A percentile compares a stretch with the other conserved stretches of the same genome.
phyloP scores from a whole-genome alignment of 129 eudicot genomes.

The Helianthus tuberosus region DNA sequence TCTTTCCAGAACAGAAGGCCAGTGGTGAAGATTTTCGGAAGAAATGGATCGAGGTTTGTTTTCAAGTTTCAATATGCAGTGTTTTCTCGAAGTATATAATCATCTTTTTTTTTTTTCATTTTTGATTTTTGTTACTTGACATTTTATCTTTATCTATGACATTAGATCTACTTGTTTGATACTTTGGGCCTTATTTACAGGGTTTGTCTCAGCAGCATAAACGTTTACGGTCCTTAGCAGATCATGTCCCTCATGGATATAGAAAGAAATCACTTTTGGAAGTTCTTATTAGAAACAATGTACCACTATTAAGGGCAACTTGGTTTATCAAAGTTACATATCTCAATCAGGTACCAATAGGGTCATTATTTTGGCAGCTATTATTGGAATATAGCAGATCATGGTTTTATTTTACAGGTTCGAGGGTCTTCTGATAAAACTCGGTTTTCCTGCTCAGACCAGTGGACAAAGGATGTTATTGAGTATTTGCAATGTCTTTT shows the following conservation, averaged over 20 bases:
- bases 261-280: constrained; percentile 84
- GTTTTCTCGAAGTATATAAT: not conserved
- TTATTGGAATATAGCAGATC: constrained; percentile 24
- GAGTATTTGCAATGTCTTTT: constrained; percentile 84
- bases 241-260: constrained; percentile 92
- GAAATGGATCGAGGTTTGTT: constrained; percentile 94
- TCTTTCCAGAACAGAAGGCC: constrained; percentile 83
- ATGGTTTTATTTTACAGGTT: constrained; percentile 51
- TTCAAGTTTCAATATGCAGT: not conserved
- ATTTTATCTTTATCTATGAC: not conserved
- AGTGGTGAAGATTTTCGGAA: constrained; percentile 77
- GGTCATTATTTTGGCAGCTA: not conserved
- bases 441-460: constrained; percentile 78
- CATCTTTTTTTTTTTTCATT: too few species aligned
- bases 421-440: constrained; percentile 73
- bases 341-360: constrained; percentile 77
- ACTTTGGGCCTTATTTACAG: constrained; percentile 36
- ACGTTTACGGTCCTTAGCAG: constrained; percentile 81
- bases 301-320: constrained; percentile 89
- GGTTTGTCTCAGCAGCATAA: constrained; percentile 95
- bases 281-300: constrained; percentile 88
- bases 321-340: constrained; percentile 95
- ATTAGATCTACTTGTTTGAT: not conserved
- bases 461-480: constrained; percentile 89
- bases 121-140: too few species aligned